Percentiles rank a stretch among this genome's conserved stretches.
phyloP scores from a whole-genome alignment of 306 rosid genomes.

The Astragalus membranaceus region DNA sequence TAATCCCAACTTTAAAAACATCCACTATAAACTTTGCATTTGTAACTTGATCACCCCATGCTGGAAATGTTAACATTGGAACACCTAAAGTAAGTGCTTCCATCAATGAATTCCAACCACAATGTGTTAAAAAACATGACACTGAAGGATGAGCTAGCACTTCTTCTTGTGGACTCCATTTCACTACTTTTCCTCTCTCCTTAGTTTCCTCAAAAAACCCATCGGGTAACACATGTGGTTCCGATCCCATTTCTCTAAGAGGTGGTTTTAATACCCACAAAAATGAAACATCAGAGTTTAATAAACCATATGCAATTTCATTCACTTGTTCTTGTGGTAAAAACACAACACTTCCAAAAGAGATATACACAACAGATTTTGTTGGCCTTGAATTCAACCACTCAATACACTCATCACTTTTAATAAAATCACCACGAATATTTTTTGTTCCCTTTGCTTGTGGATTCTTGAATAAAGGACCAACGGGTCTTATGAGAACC shows the following conservation, averaged over 20 bases:
- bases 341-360: constrained; percentile 56
- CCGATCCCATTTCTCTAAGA: background rate
- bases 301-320: constrained; percentile 59
- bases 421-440: constrained; percentile 44
- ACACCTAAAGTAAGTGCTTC: constrained; percentile 51
- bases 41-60: constrained; percentile 80
- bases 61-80: constrained; percentile 63
- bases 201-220: constrained; percentile 38
- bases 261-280: constrained; percentile 66
- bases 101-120: constrained; percentile 76
- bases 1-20: constrained; percentile 41
- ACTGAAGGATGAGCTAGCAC: constrained; percentile 53
- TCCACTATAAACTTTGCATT: constrained; percentile 63
- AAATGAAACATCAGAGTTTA: constrained; percentile 38
- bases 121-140: constrained; percentile 60
- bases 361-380: constrained; percentile 52
- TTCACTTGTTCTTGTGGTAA: constrained; percentile 46
- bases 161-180: constrained; percentile 65
- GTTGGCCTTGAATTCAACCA: constrained; percentile 48
- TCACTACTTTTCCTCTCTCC: constrained; percentile 45
- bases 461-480: constrained; percentile 55
- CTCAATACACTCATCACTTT: constrained; percentile 42
- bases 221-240: constrained; percentile 32
- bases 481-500: constrained; percentile 26
- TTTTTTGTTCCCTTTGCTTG: background rate